Base-by-base conservation (phyloP, 768 basidiomycete species). In the Russula abietina region DNA sequence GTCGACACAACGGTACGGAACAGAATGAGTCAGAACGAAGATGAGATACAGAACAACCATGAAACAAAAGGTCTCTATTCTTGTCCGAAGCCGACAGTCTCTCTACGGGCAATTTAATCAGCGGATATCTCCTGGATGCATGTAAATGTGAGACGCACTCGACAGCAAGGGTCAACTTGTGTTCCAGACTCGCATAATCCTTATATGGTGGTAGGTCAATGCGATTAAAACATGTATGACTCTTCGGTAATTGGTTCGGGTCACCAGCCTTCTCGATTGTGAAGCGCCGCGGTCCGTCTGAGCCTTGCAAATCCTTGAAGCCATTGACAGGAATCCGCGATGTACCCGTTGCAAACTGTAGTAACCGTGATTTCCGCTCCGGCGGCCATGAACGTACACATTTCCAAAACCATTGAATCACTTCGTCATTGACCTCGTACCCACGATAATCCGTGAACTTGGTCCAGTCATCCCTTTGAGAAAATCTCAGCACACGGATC, bases 341-440 rank as follows among this genome's bases (percentile, higher is more conserved):
- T 12, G 95, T 98, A 24, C 95, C 95, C 24, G 95, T 98, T 8
- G 95, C 93, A 72, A 99, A 99, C 75, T 98, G 96, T 58, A 98
- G 78, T 56, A 98, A 76, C 36, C 96, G 91, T 16, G 92, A 94
- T 79, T 99, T 99, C 75, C 95, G 88, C 79, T 99, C 97, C 0
- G 96, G 87, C 12, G 97, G 96, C 97, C 97, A 99, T 69, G 88
- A 86, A 68, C 92, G 89, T 50, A 99, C 92, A 70, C 93, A 94
- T 78, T 98, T 93, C 97, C 97, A 99, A 88, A 99, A 99, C 97
- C 97, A 99, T 72, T 98, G 93, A 60, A 99, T 95, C 53, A 95
- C 91, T 71, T 96, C 93, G 71, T 96, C 93, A 70, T 88, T 90
- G 76, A 92, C 86, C 76, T 94, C 91, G 71, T 95, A 96, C 17